phyloP scores from a whole-genome alignment of 2,329 filamentous ascomycete species.

The Fusarium bactridioides region DNA sequence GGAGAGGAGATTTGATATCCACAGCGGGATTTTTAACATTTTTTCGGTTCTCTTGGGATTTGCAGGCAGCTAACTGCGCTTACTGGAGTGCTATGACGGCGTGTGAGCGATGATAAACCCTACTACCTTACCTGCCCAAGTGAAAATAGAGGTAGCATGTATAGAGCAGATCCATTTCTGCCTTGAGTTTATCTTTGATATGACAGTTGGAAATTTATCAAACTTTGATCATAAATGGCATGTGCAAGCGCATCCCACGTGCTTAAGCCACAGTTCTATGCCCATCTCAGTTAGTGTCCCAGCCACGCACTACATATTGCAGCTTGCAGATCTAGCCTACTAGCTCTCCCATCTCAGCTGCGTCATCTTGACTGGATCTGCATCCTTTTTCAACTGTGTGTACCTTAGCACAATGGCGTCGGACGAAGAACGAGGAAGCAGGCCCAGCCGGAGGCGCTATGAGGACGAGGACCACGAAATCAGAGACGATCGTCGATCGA shows the following conservation, averaged over 20 bases:
- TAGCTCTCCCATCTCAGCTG: conserved; percentile 6
- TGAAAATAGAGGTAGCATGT: conserved; percentile 8
- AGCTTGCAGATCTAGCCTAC: conserved; percentile 8
- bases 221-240: conserved; percentile 17
- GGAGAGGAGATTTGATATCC: conserved; percentile 24
- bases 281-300: background rate
- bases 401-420: conserved; percentile 38
- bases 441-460: conserved; percentile 25
- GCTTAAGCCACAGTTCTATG: conserved; percentile 1
- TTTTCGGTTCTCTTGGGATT: conserved; percentile 8
- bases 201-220: conserved; percentile 27
- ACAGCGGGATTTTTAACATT: conserved; percentile 20
- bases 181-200: conserved; percentile 18
- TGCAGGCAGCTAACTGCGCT: conserved; percentile 8
- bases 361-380: conserved; percentile 13
- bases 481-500: conserved; percentile 36
- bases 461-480: conserved; percentile 29
- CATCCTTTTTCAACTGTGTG: background rate
- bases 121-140: background rate
- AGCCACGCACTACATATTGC: conserved; percentile 17
- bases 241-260: conserved; percentile 21
- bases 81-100: conserved; percentile 28
- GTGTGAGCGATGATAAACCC: conserved; percentile 14
- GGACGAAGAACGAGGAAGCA: conserved; percentile 34
- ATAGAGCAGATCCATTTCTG: conserved; percentile 16